These are phyloP conservation scores for Glarea lozoyensis DNA, from an alignment of 495 filamentous ascomycete genomes.

Conservation along the genomic window DNA sequence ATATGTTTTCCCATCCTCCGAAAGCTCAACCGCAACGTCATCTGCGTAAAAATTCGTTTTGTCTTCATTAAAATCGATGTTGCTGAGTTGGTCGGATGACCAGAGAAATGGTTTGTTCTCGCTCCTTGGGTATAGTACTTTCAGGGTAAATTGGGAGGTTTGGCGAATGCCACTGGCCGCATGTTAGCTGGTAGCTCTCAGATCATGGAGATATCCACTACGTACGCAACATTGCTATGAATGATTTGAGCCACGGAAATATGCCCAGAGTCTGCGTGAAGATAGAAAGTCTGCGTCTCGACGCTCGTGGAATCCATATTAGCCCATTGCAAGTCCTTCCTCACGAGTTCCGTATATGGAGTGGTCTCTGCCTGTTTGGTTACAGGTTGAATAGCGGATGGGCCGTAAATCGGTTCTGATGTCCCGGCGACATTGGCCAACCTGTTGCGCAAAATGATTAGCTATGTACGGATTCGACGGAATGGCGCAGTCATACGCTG, in stretches of 20 bases:
- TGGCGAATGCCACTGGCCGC: constrained; percentile 68
- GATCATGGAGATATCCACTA: not conserved
- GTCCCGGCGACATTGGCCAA: constrained; percentile 89
- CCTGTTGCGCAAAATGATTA: constrained; percentile 36
- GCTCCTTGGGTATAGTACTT: constrained; percentile 67
- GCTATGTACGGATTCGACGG: not conserved
- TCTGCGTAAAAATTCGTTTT: constrained; percentile 77
- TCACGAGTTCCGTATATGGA: constrained; percentile 70
- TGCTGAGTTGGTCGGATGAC: constrained; percentile 65
- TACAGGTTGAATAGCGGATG: constrained; percentile 78
- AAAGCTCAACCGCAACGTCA: constrained; percentile 70
- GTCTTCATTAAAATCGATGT: constrained; percentile 76
- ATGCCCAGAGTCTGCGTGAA: constrained; percentile 69
- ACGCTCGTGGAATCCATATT: constrained; percentile 77
- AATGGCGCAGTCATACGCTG: constrained; percentile 42
- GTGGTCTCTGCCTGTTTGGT: constrained; percentile 67
- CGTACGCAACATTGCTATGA: constrained; percentile 96
- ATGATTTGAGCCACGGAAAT: constrained; percentile 82
- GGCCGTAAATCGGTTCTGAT: constrained; percentile 92
- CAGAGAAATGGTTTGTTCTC: constrained; percentile 64
- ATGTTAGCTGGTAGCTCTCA: constrained; percentile 25
- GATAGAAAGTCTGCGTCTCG: constrained; percentile 95
- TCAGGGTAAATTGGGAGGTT: constrained; percentile 84
- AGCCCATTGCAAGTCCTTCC: constrained; percentile 74
- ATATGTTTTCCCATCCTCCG: constrained; percentile 72